Evolutionary conservation across 2,329 filamentous ascomycete genomes (phyloP), one percentile per base, ranked within the genome.

Genomic region (Talaromyces sp.): DNA sequence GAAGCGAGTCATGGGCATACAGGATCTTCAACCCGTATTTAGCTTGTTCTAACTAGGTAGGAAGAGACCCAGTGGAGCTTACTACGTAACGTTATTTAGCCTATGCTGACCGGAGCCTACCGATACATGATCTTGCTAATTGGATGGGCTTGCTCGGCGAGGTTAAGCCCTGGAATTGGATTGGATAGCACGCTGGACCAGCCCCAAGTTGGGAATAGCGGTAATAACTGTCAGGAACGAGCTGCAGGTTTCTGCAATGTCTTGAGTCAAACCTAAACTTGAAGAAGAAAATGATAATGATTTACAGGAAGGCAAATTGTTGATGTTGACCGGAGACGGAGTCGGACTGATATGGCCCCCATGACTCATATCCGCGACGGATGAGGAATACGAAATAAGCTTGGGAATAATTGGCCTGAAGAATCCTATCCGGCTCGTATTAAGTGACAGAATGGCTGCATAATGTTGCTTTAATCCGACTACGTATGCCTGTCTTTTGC

Each of bases 111-210:
- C 27, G 17, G 49, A 53, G 25, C n/a, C 13, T 51, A 27, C 25
- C 49, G 25, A 2, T 51, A 51, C 11, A 51, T 10, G 25, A 51
- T 51, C 13, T 29, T 22, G 13, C 11, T 29, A 51, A 29, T 29
- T 17, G 5, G 47, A 51, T 51, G 15, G 2, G 27, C 22, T 31
- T 53, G 15, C 49, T 31, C 7, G 15, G 25, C 7, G 15, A 15
- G 27, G 2, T 10, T 11, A 19, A n/a, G 49, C 17, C 17, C 17
- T 19, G 27, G 49, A 10, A 31, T 29, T 29, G 15, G 25, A 53
- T 53, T 53, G 49, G 49, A 31, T 51, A 51, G 47, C 47, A 51
- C 49, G 27, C 49, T 53, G 25, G n/a, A 53, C n/a, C 22, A 53
- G 27, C 49, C 49, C 49, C 49, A 29, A 53, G 15, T 53, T 27